Conservation (phyloP, 305 asterid species). For the Vinca major region DNA sequence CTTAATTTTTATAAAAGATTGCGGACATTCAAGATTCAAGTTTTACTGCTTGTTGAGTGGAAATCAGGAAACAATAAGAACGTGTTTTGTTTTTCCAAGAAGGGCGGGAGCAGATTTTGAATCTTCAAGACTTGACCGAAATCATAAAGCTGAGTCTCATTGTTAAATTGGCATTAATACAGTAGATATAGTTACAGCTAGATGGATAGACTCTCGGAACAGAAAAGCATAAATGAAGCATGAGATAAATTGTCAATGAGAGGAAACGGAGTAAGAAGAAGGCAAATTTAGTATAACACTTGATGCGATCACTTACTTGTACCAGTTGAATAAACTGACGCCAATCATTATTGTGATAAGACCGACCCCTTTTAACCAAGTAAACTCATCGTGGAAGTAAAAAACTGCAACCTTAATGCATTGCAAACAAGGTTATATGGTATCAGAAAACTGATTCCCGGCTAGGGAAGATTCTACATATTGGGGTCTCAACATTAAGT, state of each 20-base stretch:
- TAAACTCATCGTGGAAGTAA: conserved; percentile 85
- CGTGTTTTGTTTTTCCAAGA: not conserved
- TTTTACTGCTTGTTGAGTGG: not conserved
- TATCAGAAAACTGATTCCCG: not conserved
- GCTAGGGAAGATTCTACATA: not conserved
- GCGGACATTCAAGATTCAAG: not conserved
- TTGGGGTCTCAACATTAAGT: not conserved
- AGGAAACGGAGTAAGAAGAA: not conserved
- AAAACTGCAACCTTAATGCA: conserved; percentile 77
- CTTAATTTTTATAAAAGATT: too few relatives aligned
- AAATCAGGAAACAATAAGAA: not conserved
- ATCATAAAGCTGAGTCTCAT: not conserved
- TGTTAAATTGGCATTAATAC: not conserved
- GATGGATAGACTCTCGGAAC: not conserved
- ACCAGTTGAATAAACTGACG: conserved; percentile 91
- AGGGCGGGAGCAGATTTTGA: not conserved
- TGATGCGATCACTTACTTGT: conserved; percentile 66
- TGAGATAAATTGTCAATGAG: not conserved
- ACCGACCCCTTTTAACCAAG: conserved; percentile 79
- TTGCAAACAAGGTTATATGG: conserved; percentile 6
- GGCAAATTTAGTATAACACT: not conserved
- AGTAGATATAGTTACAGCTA: not conserved
- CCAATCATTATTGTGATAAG: conserved; percentile 73
- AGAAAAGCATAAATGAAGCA: not conserved
- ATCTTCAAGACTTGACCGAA: not conserved